Conservation (phyloP, 495 filamentous ascomycete species). For the Cudoniella acicularis region DNA sequence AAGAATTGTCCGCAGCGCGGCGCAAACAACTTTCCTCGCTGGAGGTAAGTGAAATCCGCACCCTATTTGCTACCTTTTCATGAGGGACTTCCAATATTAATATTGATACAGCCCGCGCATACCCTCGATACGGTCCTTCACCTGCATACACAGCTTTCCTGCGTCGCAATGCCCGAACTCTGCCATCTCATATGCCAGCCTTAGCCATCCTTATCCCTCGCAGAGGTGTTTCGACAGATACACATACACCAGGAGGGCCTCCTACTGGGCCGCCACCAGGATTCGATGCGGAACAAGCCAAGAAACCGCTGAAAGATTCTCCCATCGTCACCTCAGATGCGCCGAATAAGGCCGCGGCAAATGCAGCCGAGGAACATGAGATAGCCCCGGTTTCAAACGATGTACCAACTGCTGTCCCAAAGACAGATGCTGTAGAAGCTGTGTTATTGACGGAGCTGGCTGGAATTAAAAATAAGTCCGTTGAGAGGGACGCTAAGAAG, state of each 20-base stretch:
- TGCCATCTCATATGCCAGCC: constrained; percentile 59
- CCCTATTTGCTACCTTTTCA: not conserved
- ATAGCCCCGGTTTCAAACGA: constrained; percentile 16
- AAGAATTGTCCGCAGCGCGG: constrained; percentile 53
- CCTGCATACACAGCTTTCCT: constrained; percentile 48
- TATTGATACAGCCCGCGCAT: constrained; percentile 31
- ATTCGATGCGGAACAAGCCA: constrained; percentile 87
- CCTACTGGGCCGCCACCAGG: constrained; percentile 78
- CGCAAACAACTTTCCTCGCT: constrained; percentile 49
- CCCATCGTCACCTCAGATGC: constrained; percentile 38
- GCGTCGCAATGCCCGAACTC: constrained; percentile 50
- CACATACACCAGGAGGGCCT: constrained; percentile 53
- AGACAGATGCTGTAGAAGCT: constrained; percentile 43
- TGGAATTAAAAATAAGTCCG: constrained; percentile 36
- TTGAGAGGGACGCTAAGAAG: constrained; percentile 68
- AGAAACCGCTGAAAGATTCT: constrained; percentile 67
- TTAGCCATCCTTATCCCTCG: constrained; percentile 63
- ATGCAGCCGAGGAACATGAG: constrained; percentile 19
- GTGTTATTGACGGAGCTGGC: constrained; percentile 42
- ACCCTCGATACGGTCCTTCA: constrained; percentile 33
- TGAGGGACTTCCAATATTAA: constrained; percentile 7
- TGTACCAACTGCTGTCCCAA: constrained; percentile 33
- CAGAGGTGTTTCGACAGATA: constrained; percentile 68
- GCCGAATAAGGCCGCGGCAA: constrained; percentile 28
- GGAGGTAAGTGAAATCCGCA: constrained; percentile 30